These are phyloP conservation scores for Thielaviopsis euricoi DNA, from an alignment of 2,329 filamentous ascomycete species.

Conservation along the genomic window DNA sequence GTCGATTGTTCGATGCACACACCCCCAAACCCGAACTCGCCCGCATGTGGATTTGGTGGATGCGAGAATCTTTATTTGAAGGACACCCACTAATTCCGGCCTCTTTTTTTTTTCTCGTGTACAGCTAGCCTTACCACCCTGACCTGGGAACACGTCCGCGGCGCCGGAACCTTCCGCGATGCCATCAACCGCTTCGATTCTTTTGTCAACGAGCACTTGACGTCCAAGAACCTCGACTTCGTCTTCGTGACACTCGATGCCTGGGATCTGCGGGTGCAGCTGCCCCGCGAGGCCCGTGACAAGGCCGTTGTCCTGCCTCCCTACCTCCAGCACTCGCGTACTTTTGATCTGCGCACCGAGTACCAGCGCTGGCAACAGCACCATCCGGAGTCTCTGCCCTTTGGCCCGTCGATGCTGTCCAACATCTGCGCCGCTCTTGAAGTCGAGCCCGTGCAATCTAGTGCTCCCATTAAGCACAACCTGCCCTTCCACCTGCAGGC, in stretches of 20 bases:
- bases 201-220: slow-evolving; percentile 82
- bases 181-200: slow-evolving; percentile 88
- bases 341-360: slow-evolving; percentile 91
- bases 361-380: slow-evolving; percentile 98
- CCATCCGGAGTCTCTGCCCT: slow-evolving; percentile 91
- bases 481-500: slow-evolving; percentile 95
- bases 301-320: slow-evolving; percentile 93
- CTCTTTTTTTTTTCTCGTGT: slow-evolving; percentile 12
- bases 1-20: no score
- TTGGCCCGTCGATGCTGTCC: slow-evolving; percentile 83
- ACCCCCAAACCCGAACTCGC: not conserved
- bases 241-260: slow-evolving; percentile 97
- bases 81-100: slow-evolving; percentile 5
- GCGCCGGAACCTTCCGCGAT: slow-evolving; percentile 92
- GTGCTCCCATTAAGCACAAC: slow-evolving; percentile 96
- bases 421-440: slow-evolving; percentile 98
- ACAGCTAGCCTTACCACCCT: slow-evolving; percentile 87
- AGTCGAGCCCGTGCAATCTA: slow-evolving; percentile 93
- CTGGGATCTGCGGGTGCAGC: slow-evolving; percentile 94
- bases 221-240: slow-evolving; percentile 84
- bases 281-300: slow-evolving; percentile 92
- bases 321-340: slow-evolving; percentile 93
- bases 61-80: not conserved
- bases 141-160: slow-evolving; percentile 97
- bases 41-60: not conserved